Percentiles rank a stretch among this genome's conserved stretches.
phyloP scores from a whole-genome alignment of 208 protist species.

The Acanthamoeba triangularis region DNA sequence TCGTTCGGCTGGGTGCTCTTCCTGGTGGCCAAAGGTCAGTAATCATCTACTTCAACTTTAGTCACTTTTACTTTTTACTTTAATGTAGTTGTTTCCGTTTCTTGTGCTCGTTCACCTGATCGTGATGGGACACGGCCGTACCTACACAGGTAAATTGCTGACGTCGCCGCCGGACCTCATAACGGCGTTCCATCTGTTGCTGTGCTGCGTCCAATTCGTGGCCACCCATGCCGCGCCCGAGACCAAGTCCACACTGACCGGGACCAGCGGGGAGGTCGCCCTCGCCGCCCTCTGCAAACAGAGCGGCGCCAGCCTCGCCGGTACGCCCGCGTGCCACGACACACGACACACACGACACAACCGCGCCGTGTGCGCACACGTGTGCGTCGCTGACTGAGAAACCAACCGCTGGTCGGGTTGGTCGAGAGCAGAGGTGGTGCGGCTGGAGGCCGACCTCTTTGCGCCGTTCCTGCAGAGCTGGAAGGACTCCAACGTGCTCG shows the following conservation, averaged over 20 bases:
- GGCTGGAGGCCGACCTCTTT: constrained; percentile 3
- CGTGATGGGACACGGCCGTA: no score
- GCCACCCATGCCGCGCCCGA: background rate
- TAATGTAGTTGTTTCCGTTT: no score
- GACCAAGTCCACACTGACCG: background rate
- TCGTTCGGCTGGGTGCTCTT: constrained; percentile 59
- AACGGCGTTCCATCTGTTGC: constrained; percentile 47
- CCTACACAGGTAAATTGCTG: constrained; percentile 9
- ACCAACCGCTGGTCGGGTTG: no score
- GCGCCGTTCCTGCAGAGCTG: background rate
- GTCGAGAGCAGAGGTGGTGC: background rate
- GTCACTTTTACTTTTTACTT: no score
- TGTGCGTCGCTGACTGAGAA: no score
- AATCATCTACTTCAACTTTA: background rate
- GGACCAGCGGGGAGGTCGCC: background rate
- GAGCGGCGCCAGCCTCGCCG: constrained; percentile 24
- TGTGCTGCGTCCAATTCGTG: constrained; percentile 59
- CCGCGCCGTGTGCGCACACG: background rate
- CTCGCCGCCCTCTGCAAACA: constrained; percentile 14
- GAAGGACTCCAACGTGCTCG: constrained; percentile 15
- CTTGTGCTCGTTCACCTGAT: no score
- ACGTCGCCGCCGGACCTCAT: constrained; percentile 53
- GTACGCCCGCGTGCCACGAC: background rate
- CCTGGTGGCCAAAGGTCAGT: constrained; percentile 54
- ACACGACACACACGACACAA: background rate